Conservation (phyloP, 148 eudicot species). For the Rhododendron henanense region DNA sequence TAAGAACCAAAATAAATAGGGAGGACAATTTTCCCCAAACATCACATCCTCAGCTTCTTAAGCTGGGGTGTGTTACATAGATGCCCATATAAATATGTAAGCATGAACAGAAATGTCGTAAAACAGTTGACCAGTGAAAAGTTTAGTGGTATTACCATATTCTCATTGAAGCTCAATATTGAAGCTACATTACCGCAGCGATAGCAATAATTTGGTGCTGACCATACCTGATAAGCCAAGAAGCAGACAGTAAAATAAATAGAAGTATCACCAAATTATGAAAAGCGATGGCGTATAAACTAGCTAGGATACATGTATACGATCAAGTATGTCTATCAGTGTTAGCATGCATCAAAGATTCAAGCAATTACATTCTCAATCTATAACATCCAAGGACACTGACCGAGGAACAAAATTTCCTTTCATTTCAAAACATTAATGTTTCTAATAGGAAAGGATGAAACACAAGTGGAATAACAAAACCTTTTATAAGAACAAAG, state of each 20-base stretch:
- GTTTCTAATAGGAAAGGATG: not conserved
- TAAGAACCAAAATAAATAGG: not conserved
- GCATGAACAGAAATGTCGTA: not conserved
- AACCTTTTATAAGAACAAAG: not conserved
- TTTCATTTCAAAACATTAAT: not conserved
- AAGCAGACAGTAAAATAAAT: slow-evolving; percentile 4
- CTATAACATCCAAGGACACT: not conserved
- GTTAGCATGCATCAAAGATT: not conserved
- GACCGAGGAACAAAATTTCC: not conserved
- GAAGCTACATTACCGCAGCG: slow-evolving; percentile 99
- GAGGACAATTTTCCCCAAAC: not conserved
- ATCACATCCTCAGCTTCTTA: not conserved
- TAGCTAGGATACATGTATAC: not conserved
- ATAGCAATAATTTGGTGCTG: slow-evolving; percentile 98
- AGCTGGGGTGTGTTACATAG: not conserved
- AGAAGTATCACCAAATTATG: slow-evolving; percentile 8
- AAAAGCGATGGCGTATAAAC: not conserved
- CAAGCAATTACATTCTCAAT: not conserved
- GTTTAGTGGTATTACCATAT: slow-evolving; percentile 54
- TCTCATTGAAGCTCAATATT: slow-evolving; percentile 95
- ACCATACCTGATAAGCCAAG: slow-evolving; percentile 77
- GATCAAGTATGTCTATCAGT: not conserved
- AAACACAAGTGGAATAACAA: not conserved
- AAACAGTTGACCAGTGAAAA: not conserved
- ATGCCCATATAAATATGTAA: not conserved